Evolutionary conservation across 2,329 filamentous ascomycete genomes (phyloP), one percentile per base, ranked within the genome.

Genomic region (Atkinsonella texensis): DNA sequence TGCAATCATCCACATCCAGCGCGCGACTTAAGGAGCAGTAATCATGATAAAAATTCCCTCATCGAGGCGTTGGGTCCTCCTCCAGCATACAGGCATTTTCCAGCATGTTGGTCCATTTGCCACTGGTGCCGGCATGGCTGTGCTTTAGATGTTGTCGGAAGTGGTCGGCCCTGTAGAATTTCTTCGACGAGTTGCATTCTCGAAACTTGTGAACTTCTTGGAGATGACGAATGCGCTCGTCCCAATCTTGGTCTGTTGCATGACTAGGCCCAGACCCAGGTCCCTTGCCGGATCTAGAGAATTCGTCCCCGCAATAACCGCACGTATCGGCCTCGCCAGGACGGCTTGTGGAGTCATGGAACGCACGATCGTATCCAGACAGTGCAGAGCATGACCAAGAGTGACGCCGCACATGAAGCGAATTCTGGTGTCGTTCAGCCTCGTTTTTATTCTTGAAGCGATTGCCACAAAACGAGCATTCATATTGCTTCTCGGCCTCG

Each of bases 391-490:
- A 98, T 11, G 91, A 96, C 93, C 93, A 98, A 47, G 90, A 96
- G 70, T 97, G 89, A 23, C 86, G 84, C 35, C 91, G 83, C 9
- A 97, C 78, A 67, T 97, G 91, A 11, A 97, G 79, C 13, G 90
- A 95, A 63, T 96, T 97, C 63, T 95, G 90, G 65, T 97, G 91
- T 33, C 93, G 82, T 68, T 97, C 91, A 2, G 90, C 90, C 70
- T 97, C 93, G 62, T 97, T 97, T 71, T 97, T 97, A 72, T 97
- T 97, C 70, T 97, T 97, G 74, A 97, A 97, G 11, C 91, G 83
- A 65, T 96, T 96, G 42, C 86, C 86, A 67, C 91, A 97, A 65
- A 88, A 97, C 31, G 82, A 79, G 68, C 91, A 97, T 56, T 87
- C 87, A 67, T 96, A 97, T 68, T 97, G 91, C 68, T 97, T 97